phyloP scores from a whole-genome alignment of 805 yeast species.

The Sugiyamaella americana region DNA sequence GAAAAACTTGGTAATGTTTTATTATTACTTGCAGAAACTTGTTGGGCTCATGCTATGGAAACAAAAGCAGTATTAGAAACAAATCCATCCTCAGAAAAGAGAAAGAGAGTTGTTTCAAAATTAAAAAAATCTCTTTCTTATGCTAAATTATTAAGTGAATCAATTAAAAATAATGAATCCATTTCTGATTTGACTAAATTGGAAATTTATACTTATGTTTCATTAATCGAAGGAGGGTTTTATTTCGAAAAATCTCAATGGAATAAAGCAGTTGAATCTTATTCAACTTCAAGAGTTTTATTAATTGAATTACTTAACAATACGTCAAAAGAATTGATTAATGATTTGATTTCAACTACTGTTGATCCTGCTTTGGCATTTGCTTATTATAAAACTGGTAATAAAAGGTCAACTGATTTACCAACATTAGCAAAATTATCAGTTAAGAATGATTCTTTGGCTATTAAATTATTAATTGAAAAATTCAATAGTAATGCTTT shows the following conservation, averaged over 20 bases:
- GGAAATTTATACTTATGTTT: conserved; percentile 27
- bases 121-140: conserved; percentile 55
- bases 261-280: conserved; percentile 44
- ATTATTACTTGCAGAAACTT: conserved; percentile 72
- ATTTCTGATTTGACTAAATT: conserved; percentile 15
- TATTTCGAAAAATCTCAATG: conserved; percentile 52
- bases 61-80: conserved; percentile 50
- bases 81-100: conserved; percentile 40
- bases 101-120: conserved; percentile 56
- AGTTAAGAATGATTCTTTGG: conserved; percentile 33
- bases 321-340: conserved; percentile 34
- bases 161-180: conserved; percentile 32
- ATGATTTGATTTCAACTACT: conserved; percentile 49
- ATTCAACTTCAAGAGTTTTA: conserved; percentile 56
- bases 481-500: conserved; percentile 30
- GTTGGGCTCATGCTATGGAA: conserved; percentile 63
- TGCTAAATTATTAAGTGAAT: conserved; percentile 18
- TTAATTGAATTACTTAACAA: conserved; percentile 46
- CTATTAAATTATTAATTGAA: conserved; percentile 37
- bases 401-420: conserved; percentile 40
- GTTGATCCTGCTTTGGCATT: conserved; percentile 64
- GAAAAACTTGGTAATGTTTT: conserved; percentile 50
- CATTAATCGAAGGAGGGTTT: conserved; percentile 49
- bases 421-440: conserved; percentile 43
- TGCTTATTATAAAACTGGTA: conserved; percentile 41